Evolutionary conservation across 176 grass and related monocot genomes (phyloP).

Genomic region (Phoenix roebelenii): DNA sequence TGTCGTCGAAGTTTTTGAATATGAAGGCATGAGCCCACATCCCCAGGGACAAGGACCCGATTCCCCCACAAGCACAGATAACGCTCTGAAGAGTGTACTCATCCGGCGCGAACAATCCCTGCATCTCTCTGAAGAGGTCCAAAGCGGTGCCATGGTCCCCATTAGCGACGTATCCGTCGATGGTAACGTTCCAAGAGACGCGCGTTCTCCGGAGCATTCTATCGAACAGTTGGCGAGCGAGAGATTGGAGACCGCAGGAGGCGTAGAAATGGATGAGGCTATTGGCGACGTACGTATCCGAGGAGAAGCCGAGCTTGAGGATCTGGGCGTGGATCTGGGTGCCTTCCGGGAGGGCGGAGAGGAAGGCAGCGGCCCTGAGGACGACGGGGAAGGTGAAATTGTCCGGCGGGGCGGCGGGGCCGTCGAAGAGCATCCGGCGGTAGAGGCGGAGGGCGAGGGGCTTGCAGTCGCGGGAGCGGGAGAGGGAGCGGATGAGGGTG

Average conservation of each 20-base stretch:
- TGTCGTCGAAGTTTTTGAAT: slow-evolving; percentile 27
- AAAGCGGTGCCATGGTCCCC: slow-evolving; percentile 50
- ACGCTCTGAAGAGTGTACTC: slow-evolving; percentile 78
- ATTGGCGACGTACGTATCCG: slow-evolving; percentile 61
- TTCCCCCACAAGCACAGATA: slow-evolving; percentile 47
- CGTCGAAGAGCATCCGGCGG: slow-evolving; percentile 13
- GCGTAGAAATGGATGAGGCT: slow-evolving; percentile 80
- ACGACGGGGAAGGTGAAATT: slow-evolving; percentile 41
- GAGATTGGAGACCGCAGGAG: slow-evolving; percentile 39
- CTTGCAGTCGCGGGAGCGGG: slow-evolving; percentile 43
- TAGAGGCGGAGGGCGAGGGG: slow-evolving; percentile 38
- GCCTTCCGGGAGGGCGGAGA: slow-evolving; percentile 50
- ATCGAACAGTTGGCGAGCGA: slow-evolving; percentile 49
- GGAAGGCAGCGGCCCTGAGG: slow-evolving; percentile 71
- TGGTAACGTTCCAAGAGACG: slow-evolving; percentile 74
- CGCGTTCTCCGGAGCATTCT: slow-evolving; percentile 34
- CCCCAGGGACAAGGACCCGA: slow-evolving; percentile 52
- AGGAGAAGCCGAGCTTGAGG: slow-evolving; percentile 41
- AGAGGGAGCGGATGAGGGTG: slow-evolving; percentile 55
- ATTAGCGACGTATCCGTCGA: slow-evolving; percentile 61
- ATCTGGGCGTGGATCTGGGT: slow-evolving; percentile 71
- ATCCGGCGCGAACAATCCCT: slow-evolving; percentile 42
- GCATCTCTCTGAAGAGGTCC: slow-evolving; percentile 62
- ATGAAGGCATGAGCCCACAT: slow-evolving; percentile 66
- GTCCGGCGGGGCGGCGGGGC: slow-evolving; percentile 13